Evolutionary conservation across 805 yeast species (phyloP).

Genomic region (Grigorovia humatica): DNA sequence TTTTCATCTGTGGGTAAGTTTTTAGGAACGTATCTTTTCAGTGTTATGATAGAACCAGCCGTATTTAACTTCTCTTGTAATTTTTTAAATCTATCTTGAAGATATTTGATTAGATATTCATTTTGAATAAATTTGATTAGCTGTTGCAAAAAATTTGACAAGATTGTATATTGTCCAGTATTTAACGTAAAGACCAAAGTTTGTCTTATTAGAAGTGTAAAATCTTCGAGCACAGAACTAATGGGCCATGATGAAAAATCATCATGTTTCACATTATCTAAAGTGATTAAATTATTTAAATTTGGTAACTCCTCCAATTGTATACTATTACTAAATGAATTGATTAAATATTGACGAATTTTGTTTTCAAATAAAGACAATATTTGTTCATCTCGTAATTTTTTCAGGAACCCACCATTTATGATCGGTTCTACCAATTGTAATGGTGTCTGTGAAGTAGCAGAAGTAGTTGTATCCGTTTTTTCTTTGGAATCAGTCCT

Average conservation of each 20-base stretch:
- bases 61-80: constrained; percentile 19
- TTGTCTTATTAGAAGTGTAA: constrained; percentile 61
- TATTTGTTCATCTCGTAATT: constrained; percentile 31
- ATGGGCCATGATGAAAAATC: constrained; percentile 40
- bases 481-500: background rate
- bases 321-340: constrained; percentile 74
- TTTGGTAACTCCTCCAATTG: constrained; percentile 71
- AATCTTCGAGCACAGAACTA: constrained; percentile 80
- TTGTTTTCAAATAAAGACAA: constrained; percentile 55
- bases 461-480: background rate
- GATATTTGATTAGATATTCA: constrained; percentile 22
- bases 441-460: constrained; percentile 13
- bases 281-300: constrained; percentile 27
- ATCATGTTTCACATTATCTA: constrained; percentile 11
- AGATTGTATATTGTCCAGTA: constrained; percentile 45
- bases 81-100: constrained; percentile 20
- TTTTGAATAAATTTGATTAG: constrained; percentile 23
- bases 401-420: constrained; percentile 19
- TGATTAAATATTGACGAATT: constrained; percentile 55
- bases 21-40: constrained; percentile 20
- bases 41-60: constrained; percentile 8
- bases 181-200: constrained; percentile 56
- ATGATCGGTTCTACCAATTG: constrained; percentile 11
- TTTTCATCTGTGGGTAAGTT: background rate
- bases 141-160: constrained; percentile 21